Base-by-base conservation (phyloP, 164 flowering plant species). In the Tetracentron sinense region DNA sequence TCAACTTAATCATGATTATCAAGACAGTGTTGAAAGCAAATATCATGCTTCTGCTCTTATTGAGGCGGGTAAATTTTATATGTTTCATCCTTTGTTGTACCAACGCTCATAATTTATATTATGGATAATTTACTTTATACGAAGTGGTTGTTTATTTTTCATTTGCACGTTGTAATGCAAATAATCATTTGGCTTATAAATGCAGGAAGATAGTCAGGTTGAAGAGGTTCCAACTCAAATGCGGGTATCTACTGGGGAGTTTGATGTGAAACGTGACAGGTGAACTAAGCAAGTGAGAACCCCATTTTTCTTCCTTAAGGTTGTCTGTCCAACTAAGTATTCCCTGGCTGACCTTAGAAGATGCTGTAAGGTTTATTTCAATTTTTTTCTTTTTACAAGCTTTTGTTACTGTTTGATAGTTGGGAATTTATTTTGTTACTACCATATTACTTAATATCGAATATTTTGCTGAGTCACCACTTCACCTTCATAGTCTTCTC, bases 221-320 rank as follows among this genome's bases (percentile, higher is more conserved):
- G 64, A 30, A 42, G 73, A 69, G 60, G 61, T 42, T 33, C 42
- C 61, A 21, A 58, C 64, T 27, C 58, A 31, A 58, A 55, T 42
- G 58, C 60, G 25, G 17, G 56, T 33, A 31, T 66, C 70, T 22
- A 42, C 54, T 30, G 74, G 74, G 63, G 64, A 64, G 25, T 57
- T 54, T 64, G 77, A 60, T 63, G 68, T 61, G 66, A 78, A 80
- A 76, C 60, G 53, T 73, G 88, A 80, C 83, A 87, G 96, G 98
- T 92, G 85, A 84, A 79, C 66, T 68, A 60, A 65, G 75, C 85
- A 83, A 78, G 84, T 80, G 82, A 79, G 84, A 76, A 65, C 70
- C 76, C 71, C 63, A 49, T 74, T 63, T 46, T 70, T 56, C 47
- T 50, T 60, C 51, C 53, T 3, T 28, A 49, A 20, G 8, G 14